A percentile compares a stretch with the other conserved stretches of the same genome.
Conservation (phyloP, 306 rosid species). For the Delonix regia region DNA sequence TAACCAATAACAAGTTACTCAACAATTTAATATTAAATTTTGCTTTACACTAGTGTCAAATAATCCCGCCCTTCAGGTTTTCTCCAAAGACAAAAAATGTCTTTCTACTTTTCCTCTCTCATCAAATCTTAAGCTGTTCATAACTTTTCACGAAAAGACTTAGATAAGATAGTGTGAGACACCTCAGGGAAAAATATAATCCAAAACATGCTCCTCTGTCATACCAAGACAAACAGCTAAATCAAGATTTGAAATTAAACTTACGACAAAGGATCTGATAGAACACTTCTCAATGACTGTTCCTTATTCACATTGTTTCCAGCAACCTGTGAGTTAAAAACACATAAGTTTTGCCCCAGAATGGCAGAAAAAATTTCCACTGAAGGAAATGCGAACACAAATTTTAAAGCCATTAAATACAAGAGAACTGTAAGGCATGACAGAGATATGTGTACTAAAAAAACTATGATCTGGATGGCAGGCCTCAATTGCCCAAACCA, state of each 20-base stretch:
- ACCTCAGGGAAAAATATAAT: slow-evolving; percentile 1
- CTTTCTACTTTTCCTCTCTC: not conserved
- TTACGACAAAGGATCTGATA: slow-evolving; percentile 95
- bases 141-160: not conserved
- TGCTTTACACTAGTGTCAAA: not conserved
- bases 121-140: not conserved
- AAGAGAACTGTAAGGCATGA: slow-evolving; percentile 23
- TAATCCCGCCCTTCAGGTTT: not conserved
- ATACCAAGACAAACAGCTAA: slow-evolving; percentile 8
- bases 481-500: slow-evolving; percentile 32
- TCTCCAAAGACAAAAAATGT: slow-evolving; percentile 1
- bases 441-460: not conserved
- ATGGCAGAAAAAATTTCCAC: slow-evolving; percentile 19
- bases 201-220: slow-evolving; percentile 20
- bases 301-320: slow-evolving; percentile 70
- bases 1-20: not conserved
- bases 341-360: slow-evolving; percentile 12
- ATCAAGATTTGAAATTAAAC: slow-evolving; percentile 43
- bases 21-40: not conserved
- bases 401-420: slow-evolving; percentile 11
- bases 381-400: not conserved
- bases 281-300: slow-evolving; percentile 83
- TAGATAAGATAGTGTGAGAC: not conserved
- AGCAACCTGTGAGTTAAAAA: slow-evolving; percentile 57
- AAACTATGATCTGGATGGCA: slow-evolving; percentile 32